Evolutionary conservation across 371 early-diverging fungal species (phyloP).

Genomic region (Haplosporangium sp.): DNA sequence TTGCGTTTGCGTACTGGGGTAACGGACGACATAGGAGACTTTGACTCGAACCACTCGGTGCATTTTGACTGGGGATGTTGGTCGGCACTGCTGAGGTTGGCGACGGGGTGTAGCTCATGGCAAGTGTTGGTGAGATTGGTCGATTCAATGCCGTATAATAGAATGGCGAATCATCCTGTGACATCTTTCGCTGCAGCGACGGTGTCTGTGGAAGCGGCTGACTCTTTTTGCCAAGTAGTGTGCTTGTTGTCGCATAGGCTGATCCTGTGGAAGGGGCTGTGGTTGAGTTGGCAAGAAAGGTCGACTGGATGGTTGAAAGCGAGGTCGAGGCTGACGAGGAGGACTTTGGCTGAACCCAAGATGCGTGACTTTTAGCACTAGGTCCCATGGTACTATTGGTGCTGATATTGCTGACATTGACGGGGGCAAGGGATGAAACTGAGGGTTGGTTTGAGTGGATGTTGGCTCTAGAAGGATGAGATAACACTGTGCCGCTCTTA

Average conservation of each 20-base stretch:
- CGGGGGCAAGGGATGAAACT: conserved; percentile 1
- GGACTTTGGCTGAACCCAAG: conserved; percentile 29
- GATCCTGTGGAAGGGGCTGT: conserved; percentile 5
- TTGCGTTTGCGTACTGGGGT: background rate
- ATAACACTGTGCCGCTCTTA: conserved; percentile 5
- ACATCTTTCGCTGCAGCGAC: background rate
- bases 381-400: conserved; percentile 5
- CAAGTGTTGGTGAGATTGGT: conserved; percentile 39
- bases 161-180: conserved; percentile 21
- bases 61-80: too few relatives aligned
- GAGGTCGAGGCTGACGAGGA: conserved; percentile 11
- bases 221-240: conserved; percentile 10
- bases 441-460: conserved; percentile 24
- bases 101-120: conserved; percentile 43
- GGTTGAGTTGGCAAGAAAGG: background rate
- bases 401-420: background rate
- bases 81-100: conserved; percentile 9
- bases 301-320: background rate
- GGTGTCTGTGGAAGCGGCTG: conserved; percentile 9
- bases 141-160: conserved; percentile 46
- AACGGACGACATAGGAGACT: background rate
- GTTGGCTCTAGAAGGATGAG: conserved; percentile 12
- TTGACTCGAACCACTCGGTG: background rate
- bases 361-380: conserved; percentile 1
- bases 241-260: background rate